Evolutionary conservation across 768 basidiomycete genomes (phyloP).

Genomic region (Pisolithus tinctorius): DNA sequence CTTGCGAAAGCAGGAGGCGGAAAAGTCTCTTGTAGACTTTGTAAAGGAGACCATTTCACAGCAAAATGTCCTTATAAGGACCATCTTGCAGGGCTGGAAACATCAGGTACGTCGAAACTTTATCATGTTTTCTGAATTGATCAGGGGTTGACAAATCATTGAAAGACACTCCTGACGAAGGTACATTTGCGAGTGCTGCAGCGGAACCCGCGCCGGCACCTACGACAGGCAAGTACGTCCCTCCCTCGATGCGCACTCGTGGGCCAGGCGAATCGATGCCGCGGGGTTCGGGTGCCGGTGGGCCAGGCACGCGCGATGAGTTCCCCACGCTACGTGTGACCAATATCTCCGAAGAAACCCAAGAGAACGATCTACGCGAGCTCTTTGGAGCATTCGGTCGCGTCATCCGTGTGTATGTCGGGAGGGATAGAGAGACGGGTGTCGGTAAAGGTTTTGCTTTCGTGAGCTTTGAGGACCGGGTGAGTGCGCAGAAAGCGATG

Average conservation of each 20-base stretch:
- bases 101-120: slow-evolving; percentile 36
- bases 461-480: slow-evolving; percentile 85
- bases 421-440: slow-evolving; percentile 90
- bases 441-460: slow-evolving; percentile 96
- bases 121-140: neutral
- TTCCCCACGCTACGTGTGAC: slow-evolving; percentile 95
- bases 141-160: too few species aligned
- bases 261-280: slow-evolving; percentile 73
- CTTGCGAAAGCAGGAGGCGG: slow-evolving; percentile 73
- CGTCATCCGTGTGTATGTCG: slow-evolving; percentile 88
- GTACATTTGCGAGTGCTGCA: slow-evolving; percentile 33
- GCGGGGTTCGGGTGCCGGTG: slow-evolving; percentile 35
- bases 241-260: slow-evolving; percentile 82
- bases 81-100: slow-evolving; percentile 72
- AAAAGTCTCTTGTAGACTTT: slow-evolving; percentile 87
- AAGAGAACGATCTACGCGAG: slow-evolving; percentile 89
- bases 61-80: slow-evolving; percentile 99
- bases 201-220: slow-evolving; percentile 27
- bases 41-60: slow-evolving; percentile 97
- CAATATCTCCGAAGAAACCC: slow-evolving; percentile 92
- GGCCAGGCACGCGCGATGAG: slow-evolving; percentile 71
- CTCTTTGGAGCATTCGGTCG: slow-evolving; percentile 84
- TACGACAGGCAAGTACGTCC: slow-evolving; percentile 80
- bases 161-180: slow-evolving; percentile 34
- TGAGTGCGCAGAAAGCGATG: slow-evolving; percentile 79